Conservation (phyloP, 805 yeast species). For the Wickerhamiella cacticola region DNA sequence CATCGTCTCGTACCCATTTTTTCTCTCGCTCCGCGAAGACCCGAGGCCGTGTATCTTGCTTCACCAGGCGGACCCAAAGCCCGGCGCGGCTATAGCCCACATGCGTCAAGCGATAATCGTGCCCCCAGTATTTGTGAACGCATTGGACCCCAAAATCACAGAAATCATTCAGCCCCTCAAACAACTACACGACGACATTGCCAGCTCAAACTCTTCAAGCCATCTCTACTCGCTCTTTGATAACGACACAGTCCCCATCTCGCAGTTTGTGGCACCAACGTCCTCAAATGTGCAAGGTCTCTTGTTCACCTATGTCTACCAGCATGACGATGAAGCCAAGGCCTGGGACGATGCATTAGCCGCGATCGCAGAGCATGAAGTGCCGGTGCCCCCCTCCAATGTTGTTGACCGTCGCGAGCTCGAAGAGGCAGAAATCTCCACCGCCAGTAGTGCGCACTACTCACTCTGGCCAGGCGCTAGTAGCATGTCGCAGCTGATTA, state of each 20-base stretch:
- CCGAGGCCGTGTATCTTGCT: constrained; percentile 9
- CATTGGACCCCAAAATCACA: constrained; percentile 6
- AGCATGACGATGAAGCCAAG: background rate
- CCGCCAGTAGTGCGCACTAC: constrained; percentile 7
- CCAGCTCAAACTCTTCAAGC: background rate
- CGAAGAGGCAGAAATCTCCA: constrained; percentile 8
- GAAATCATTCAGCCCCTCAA: constrained; percentile 6
- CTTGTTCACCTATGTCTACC: constrained; percentile 10
- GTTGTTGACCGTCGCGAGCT: constrained; percentile 8
- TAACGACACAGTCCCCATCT: background rate
- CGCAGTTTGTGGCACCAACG: constrained; percentile 1
- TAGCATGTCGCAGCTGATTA: background rate
- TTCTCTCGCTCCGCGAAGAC: constrained; percentile 5
- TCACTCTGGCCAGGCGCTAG: constrained; percentile 10
- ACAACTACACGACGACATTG: constrained; percentile 3
- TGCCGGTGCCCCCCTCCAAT: background rate
- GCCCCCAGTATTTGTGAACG: constrained; percentile 12
- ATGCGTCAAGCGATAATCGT: constrained; percentile 14
- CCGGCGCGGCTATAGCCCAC: background rate
- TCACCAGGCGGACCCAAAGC: constrained; percentile 3
- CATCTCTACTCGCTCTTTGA: constrained; percentile 4
- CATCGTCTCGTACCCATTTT: constrained; percentile 11
- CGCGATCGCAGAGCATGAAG: background rate
- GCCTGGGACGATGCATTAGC: constrained; percentile 3
- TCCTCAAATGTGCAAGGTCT: constrained; percentile 9